A percentile compares a stretch with the other conserved stretches of the same genome.
Evolutionary conservation across 148 eudicot species (phyloP).

Genomic region (Oxyria digyna): DNA sequence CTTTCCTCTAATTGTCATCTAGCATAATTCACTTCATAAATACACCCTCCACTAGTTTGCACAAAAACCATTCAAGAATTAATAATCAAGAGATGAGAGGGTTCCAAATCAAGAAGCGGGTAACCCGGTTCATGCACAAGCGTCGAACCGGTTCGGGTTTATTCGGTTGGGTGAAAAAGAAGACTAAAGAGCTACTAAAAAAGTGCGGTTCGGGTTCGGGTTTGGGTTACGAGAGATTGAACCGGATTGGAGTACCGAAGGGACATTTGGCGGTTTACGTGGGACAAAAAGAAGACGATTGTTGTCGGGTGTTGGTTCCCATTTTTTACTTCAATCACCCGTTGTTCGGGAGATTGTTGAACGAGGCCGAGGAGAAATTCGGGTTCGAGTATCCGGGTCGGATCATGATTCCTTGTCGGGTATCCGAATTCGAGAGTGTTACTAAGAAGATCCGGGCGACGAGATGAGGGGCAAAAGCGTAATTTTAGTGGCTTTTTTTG

Average conservation of each 20-base stretch:
- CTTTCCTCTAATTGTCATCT: not conserved
- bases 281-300: conserved; percentile 24
- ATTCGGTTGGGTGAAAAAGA: not conserved
- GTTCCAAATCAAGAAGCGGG: conserved; percentile 12
- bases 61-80: not conserved
- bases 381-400: conserved; percentile 44
- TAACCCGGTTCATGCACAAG: not conserved
- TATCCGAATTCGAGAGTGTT: conserved; percentile 32
- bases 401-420: conserved; percentile 44
- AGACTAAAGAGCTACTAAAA: not conserved
- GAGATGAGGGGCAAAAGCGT: not conserved
- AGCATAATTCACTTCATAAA: not conserved
- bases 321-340: conserved; percentile 48
- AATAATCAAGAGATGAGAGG: not conserved
- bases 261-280: conserved; percentile 44
- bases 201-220: conserved; percentile 1
- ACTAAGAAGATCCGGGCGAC: conserved; percentile 9
- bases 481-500: not conserved
- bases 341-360: conserved; percentile 34
- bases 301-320: conserved; percentile 33
- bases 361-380: conserved; percentile 33
- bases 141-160: not conserved
- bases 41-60: not conserved
- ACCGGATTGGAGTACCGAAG: conserved; percentile 26
- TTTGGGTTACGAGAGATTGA: conserved; percentile 18